Evolutionary conservation across 495 filamentous ascomycete species (phyloP), one percentile per base, ranked within the genome.

Genomic region (Penicillium bialowiezense): DNA sequence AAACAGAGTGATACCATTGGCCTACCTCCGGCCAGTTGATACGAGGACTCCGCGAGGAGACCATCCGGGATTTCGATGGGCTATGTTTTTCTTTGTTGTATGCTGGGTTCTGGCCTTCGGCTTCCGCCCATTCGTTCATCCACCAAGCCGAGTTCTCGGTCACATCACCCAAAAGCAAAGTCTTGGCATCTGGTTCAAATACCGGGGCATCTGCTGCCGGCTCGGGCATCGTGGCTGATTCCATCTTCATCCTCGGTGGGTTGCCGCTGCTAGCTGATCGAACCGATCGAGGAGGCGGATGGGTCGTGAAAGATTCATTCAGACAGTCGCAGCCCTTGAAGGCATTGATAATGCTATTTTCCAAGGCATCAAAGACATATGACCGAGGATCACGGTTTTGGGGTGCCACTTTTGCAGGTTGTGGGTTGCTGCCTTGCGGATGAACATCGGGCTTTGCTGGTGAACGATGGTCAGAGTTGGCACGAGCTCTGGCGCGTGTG

Each of bases 101-200:
- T 1, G 54, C 28, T 42, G 59, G 60, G 35, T 56, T 53, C 8
- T 55, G 50, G 3, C 60, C 56, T 35, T 62, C 61, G 7, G 50
- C 44, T 37, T 64, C 56, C 9, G 69, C 62, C 49, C 62, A 58
- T 48, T 78, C 74, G 17, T 83, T 85, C 42, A 82, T 87, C 88
- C 88, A 93, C 89, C 88, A 93, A 12, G 79, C 79, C 2, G 89
- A 89, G 60, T 92, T 93, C 63, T 93, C 88, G 0, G 85, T 85
- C 51, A 93, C 70, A 50, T 92, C 82, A 12, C 89, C 89, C n/a
- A 90, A 62, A 10, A 92, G 74, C 10, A 93, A 72, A 0, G 87
- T 84, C 64, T 91, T 93, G 0, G 86, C 80, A 63, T 93, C 89
- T 20, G 90, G 65, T 42, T 83, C 78, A 20, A 78, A 79, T 3